These are phyloP conservation scores for Trichoderma atrobrunneum DNA, from an alignment of 2,329 filamentous ascomycete species.

Conservation along the genomic window DNA sequence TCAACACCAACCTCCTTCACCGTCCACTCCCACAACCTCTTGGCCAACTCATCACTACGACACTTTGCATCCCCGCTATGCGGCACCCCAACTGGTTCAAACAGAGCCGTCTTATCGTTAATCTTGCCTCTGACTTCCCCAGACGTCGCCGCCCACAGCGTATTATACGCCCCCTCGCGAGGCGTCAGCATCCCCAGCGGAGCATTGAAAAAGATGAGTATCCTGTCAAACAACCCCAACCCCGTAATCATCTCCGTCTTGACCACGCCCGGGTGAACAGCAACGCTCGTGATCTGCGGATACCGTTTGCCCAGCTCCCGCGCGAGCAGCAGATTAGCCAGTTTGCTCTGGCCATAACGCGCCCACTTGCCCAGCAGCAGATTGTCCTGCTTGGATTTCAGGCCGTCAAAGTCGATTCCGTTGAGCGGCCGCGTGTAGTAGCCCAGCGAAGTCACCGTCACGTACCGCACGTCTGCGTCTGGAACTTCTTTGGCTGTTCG, in stretches of 20 bases:
- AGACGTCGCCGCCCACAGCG: constrained; percentile 12
- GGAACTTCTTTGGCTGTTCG: constrained; percentile 26
- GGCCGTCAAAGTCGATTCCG: constrained; percentile 31
- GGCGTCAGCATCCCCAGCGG: constrained; percentile 22
- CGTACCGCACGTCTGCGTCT: constrained; percentile 28
- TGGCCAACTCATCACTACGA: constrained; percentile 29
- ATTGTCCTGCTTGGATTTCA: constrained; percentile 26
- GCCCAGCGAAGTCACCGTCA: constrained; percentile 28
- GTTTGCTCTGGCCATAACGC: constrained; percentile 33
- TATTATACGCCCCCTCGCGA: constrained; percentile 7
- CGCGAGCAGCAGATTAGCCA: constrained; percentile 32
- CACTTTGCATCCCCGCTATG: constrained; percentile 23
- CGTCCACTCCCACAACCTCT: constrained; percentile 38
- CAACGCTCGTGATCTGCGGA: constrained; percentile 26
- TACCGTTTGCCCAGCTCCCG: constrained; percentile 28
- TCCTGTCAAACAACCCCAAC: neutral
- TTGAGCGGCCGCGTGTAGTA: constrained; percentile 28
- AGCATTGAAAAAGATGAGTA: neutral
- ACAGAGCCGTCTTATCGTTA: constrained; percentile 34
- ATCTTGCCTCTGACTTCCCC: constrained; percentile 18
- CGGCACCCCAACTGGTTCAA: constrained; percentile 32
- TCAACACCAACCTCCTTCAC: constrained; percentile 28
- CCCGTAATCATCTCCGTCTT: constrained; percentile 28
- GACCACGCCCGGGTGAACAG: constrained; percentile 31
- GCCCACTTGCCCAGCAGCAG: constrained; percentile 22